Conservation (phyloP, 140 eudicot genomes). For the Anethum foeniculum region DNA sequence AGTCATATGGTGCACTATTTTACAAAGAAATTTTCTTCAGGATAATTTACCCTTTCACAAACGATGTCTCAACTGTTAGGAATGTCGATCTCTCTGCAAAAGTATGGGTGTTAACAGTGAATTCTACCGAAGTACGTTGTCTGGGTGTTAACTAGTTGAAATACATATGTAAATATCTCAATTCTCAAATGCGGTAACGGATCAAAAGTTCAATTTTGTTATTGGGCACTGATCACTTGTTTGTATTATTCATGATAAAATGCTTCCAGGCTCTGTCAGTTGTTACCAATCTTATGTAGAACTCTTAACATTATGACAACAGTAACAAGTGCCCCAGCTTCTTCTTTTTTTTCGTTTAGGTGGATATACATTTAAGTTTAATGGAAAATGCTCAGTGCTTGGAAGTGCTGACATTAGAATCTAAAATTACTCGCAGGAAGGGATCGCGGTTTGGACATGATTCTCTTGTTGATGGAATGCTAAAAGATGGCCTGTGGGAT, state of each 20-base stretch:
- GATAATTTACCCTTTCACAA: neutral
- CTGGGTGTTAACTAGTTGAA: neutral
- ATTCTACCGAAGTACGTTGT: neutral
- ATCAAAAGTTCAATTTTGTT: neutral
- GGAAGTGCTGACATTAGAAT: neutral
- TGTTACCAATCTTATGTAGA: neutral
- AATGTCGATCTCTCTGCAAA: neutral
- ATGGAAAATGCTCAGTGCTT: neutral
- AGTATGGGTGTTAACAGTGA: neutral
- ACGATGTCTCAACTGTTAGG: neutral
- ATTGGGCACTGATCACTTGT: neutral
- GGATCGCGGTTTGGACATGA: slow-evolving; percentile 96
- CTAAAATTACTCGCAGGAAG: slow-evolving; percentile 21
- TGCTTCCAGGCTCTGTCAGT: neutral
- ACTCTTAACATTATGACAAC: neutral
- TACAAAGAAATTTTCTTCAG: neutral
- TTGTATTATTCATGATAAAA: neutral
- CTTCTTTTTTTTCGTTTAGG: neutral
- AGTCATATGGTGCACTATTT: neutral
- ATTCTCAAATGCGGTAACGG: neutral
- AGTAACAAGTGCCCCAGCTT: neutral
- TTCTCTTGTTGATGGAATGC: slow-evolving; percentile 78
- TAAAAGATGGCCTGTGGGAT: slow-evolving; percentile 92
- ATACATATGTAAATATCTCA: neutral
- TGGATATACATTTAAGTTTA: neutral